phyloP scores from a whole-genome alignment of 1,139 yeast species.

The Geotrichum aggregatum region DNA sequence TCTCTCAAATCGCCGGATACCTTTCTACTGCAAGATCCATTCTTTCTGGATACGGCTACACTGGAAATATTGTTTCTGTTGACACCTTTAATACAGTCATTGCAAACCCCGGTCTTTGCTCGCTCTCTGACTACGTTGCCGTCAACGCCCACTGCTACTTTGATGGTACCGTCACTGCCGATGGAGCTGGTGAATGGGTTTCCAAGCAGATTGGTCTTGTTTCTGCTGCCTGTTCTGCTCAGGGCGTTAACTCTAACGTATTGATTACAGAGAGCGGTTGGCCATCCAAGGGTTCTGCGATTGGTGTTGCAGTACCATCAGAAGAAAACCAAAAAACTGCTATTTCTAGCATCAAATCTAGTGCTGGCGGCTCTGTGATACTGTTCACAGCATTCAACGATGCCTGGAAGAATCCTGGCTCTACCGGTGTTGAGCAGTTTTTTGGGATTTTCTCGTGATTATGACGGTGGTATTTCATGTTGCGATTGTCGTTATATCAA shows the following conservation, averaged over 20 bases:
- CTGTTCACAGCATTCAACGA: conserved; percentile 82
- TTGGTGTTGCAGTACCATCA: conserved; percentile 69
- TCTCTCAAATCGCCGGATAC: conserved; percentile 53
- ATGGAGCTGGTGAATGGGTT: conserved; percentile 70
- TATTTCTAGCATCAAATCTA: conserved; percentile 51
- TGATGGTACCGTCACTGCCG: conserved; percentile 65
- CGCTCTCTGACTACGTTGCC: conserved; percentile 72
- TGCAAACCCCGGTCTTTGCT: conserved; percentile 71
- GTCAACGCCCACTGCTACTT: conserved; percentile 89
- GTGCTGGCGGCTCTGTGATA: conserved; percentile 55
- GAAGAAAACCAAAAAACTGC: conserved; percentile 61
- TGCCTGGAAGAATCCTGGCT: conserved; percentile 74
- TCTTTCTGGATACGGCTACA: conserved; percentile 44
- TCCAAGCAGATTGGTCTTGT: conserved; percentile 63
- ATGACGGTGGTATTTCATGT: too few species aligned
- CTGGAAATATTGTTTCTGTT: conserved; percentile 18
- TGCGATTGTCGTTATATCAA: too few species aligned
- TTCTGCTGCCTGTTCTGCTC: conserved; percentile 40
- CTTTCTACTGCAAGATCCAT: conserved; percentile 54
- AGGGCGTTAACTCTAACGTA: conserved; percentile 53
- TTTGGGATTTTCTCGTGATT: conserved; percentile 60
- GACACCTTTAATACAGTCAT: conserved; percentile 62
- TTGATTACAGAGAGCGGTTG: conserved; percentile 84
- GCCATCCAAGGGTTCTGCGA: conserved; percentile 73
- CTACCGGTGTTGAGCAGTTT: conserved; percentile 68